These are phyloP conservation scores for Durotheca rogersii DNA, from an alignment of 495 filamentous ascomycete genomes.

Conservation along the genomic window DNA sequence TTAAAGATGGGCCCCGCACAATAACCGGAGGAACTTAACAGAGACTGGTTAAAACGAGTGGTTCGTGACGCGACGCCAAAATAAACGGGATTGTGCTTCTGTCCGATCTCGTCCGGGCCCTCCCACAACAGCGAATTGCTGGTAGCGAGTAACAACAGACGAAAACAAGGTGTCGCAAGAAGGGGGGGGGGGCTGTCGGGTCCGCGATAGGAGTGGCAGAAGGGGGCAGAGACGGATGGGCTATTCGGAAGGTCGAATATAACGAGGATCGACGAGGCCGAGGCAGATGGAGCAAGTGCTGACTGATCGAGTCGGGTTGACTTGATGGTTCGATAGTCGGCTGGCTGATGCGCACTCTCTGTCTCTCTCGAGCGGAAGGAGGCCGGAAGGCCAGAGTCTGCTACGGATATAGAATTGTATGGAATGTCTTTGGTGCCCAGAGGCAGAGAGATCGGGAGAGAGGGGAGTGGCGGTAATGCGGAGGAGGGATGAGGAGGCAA, in stretches of 20 bases:
- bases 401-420: constrained; percentile 26
- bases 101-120: not conserved
- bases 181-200: constrained; percentile 2
- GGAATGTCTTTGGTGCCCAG: constrained; percentile 24
- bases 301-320: no score
- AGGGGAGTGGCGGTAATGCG: constrained; percentile 11
- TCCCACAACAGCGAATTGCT: constrained; percentile 1
- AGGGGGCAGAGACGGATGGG: constrained; percentile 17
- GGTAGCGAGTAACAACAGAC: constrained; percentile 7
- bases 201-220: not conserved
- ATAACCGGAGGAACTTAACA: constrained; percentile 29
- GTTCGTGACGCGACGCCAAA: constrained; percentile 17
- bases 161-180: not conserved
- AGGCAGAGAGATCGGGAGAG: constrained; percentile 1
- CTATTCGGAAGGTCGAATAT: no score
- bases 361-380: no score
- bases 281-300: constrained; percentile 24
- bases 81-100: constrained; percentile 6
- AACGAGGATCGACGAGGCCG: constrained; percentile 29
- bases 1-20: constrained; percentile 45
- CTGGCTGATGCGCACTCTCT: constrained; percentile 15
- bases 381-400: constrained; percentile 6
- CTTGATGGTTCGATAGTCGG: constrained; percentile 15
- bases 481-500: constrained; percentile 13
- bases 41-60: constrained; percentile 22